Percentiles rank a stretch among this genome's conserved stretches.
phyloP scores from a whole-genome alignment of 192 early-diverging fungal species.

The Backusella australiensis region DNA sequence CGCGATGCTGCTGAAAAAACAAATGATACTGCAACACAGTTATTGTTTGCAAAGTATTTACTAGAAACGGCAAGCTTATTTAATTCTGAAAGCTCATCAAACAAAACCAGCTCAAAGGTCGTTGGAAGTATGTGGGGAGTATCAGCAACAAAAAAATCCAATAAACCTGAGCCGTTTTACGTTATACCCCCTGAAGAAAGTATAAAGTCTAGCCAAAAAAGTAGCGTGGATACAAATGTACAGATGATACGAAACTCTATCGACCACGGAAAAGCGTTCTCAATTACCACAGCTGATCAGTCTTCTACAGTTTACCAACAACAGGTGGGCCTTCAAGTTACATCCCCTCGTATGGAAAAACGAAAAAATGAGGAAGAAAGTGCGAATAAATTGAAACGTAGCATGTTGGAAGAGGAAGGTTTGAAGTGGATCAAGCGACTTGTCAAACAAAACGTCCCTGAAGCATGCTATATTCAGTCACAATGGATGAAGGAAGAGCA shows the following conservation, averaged over 20 bases:
- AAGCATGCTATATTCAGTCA: conserved; percentile 73
- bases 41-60: conserved; percentile 76
- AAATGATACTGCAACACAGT: conserved; percentile 67
- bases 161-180: conserved; percentile 2
- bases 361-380: background rate
- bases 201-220: background rate
- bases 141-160: background rate
- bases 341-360: background rate
- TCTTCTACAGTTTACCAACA: background rate
- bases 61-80: conserved; percentile 58
- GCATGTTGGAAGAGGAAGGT: conserved; percentile 48
- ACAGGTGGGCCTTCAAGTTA: background rate
- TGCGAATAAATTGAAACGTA: conserved; percentile 5
- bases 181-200: background rate
- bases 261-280: background rate
- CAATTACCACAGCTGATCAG: background rate
- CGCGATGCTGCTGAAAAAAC: conserved; percentile 76
- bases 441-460: conserved; percentile 62
- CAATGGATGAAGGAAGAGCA: conserved; percentile 61
- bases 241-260: background rate
- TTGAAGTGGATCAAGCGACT: conserved; percentile 68
- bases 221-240: background rate
- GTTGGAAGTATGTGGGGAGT: conserved; percentile 9
- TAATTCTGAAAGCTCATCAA: background rate
- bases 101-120: background rate